Conservation (phyloP, 176 grass and related monocot genomes). For the Olyra latifolia region DNA sequence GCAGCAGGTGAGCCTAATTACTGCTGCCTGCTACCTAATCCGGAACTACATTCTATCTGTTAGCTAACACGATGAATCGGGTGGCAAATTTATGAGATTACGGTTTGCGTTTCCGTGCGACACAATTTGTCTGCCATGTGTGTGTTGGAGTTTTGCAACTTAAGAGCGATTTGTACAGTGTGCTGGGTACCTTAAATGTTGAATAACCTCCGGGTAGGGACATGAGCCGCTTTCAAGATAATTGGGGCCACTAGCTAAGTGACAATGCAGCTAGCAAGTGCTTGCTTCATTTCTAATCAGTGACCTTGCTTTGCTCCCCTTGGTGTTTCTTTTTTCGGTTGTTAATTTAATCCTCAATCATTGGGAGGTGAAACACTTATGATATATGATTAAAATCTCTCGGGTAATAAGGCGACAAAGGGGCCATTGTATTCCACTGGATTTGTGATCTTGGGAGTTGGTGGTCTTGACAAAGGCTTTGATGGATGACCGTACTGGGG, state of each 20-base stretch:
- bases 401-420: background rate
- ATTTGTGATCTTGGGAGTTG: background rate
- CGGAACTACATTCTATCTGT: constrained; percentile 2
- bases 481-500: background rate
- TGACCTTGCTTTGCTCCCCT: background rate
- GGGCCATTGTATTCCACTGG: background rate
- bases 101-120: background rate
- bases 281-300: background rate
- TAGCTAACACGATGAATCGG: constrained; percentile 14
- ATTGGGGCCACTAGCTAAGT: background rate
- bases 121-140: constrained; percentile 6
- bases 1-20: constrained; percentile 30
- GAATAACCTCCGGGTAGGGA: background rate
- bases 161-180: background rate
- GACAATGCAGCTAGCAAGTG: background rate
- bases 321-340: background rate
- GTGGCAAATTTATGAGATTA: constrained; percentile 23
- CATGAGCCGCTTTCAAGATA: background rate
- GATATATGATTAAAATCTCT: background rate
- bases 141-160: constrained; percentile 17
- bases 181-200: constrained; percentile 6
- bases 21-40: background rate
- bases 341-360: background rate
- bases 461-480: background rate
- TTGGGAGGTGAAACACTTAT: background rate